Base-by-base conservation (phyloP, 148 eudicot species). In the Silene uniflora region DNA sequence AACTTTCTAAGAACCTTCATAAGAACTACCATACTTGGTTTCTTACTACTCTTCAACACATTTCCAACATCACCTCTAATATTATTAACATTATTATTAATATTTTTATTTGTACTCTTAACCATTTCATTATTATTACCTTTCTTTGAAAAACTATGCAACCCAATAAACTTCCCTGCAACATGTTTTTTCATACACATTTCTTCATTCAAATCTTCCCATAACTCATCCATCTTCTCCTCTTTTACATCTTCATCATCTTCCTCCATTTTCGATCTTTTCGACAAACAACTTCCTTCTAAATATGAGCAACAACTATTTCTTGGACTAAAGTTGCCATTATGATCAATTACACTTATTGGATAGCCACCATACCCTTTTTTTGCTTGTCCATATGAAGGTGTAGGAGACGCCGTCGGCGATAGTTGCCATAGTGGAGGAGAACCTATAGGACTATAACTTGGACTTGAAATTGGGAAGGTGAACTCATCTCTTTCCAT, bases 161-260 rank as follows among this genome's bases (percentile, higher is more conserved):
- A 44, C 18, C 74, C 54, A 19, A n/a, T n/a, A n/a, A 71, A 17
- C 46, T 64, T 65, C 74, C 62, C 67, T 23, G 21, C 11, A 23
- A 65, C 71, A 54, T 77, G 81, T 75, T 69, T 65, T 71, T 74
- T 76, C 17, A 55, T 71, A 3, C 68, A 72, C 16, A 75, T 24
- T 24, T 88, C 87, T 14, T 88, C 90, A 47, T 85, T 84, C 75
- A 86, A 82, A 78, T 86, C 88, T 56, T 88, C 87, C 91, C 91
- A 88, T n/a, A 88, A 69, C 83, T 75, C 61, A 29, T 86, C 91
- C 91, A 88, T 88, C 59, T 81, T 86, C 44, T 88, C 88, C 12
- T 83, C 81, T 47, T 76, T 79, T 6, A 75, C 32, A 17, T 78
- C 77, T 11, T 81, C 24, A 32, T 69, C 47, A 62, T 62, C 21